A percentile compares a stretch with the other conserved stretches of the same genome.
Conservation (phyloP, 768 basidiomycete genomes). For the Udeniomyces megalosporus region DNA sequence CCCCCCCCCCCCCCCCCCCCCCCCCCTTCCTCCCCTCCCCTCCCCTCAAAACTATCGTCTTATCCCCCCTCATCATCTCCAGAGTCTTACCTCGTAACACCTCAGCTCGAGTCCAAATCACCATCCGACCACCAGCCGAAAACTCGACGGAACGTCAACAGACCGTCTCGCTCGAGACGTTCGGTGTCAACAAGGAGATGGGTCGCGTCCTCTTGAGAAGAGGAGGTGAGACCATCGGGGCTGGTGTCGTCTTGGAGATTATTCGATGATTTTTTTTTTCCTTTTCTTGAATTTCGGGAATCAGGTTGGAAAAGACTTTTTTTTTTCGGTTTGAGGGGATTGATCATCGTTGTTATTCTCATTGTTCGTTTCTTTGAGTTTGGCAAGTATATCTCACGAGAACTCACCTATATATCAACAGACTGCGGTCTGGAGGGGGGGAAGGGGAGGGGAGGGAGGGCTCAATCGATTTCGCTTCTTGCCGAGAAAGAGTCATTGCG, state of each 20-base stretch:
- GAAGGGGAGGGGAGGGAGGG: too few species aligned
- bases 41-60: neutral
- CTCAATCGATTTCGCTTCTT: too few species aligned
- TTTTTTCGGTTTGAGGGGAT: too few species aligned
- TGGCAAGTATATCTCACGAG: too few species aligned
- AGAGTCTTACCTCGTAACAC: conserved; percentile 72
- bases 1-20: neutral
- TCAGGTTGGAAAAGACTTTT: too few species aligned
- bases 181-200: conserved; percentile 84
- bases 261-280: neutral
- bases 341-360: too few species aligned
- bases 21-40: neutral
- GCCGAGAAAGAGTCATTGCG: too few species aligned
- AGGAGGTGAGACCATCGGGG: conserved; percentile 84
- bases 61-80: neutral
- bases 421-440: too few species aligned
- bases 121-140: conserved; percentile 40
- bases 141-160: conserved; percentile 25
- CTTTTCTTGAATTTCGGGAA: too few species aligned
- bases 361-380: too few species aligned
- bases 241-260: conserved; percentile 36
- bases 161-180: conserved; percentile 50
- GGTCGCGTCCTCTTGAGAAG: conserved; percentile 74
- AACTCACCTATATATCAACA: too few species aligned
- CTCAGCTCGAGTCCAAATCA: conserved; percentile 74